Evolutionary conservation across 345 rosid species (phyloP), one percentile per base, ranked within the genome.

Genomic region (Eucalyptus pauciflora): DNA sequence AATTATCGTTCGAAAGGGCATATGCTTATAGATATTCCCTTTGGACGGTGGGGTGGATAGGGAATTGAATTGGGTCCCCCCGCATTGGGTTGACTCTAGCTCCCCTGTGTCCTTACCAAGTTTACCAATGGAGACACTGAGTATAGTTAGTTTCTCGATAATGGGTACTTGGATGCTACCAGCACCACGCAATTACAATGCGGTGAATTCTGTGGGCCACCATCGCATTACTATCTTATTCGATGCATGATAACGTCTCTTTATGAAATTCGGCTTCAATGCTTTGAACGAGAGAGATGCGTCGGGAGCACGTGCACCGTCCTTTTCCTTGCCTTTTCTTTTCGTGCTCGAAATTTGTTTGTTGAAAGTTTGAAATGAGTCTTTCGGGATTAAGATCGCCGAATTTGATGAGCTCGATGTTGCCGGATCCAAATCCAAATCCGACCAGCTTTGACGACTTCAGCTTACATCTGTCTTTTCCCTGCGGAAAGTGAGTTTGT

Each of bases 201-300:
- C 0, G 76, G 20, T 4, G 10, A 64, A n/a, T 64, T n/a, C 0
- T 0, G 10, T 1, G 5, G 76, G 20, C 2, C 76, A 64, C 6
- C 18, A 64, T 33, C 18, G 5, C 37, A 64, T 7, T 4, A n/a
- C 10, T 4, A 0, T 64, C 3, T 64, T n/a, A 7, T n/a, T 33
- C 14, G 20, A 14, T 64, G 5, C 2, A 64, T n/a, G 2, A 0
- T 64, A 10, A 14, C 20, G 1, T n/a, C 18, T 64, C 10, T 37
- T 20, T 76, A 18, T 37, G 27, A 37, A 2, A 20, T 41, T 37
- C 14, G 27, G 27, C 15, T 37, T 16, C 8, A 5, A 76, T 76
- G 8, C 46, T 37, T 2, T 37, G 14, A 37, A 71, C 2, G 25
- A 37, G 45, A 37, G 46, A 71, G 1, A 37, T 37, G 81, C 8